phyloP scores from a whole-genome alignment of 2,329 filamentous ascomycete genomes.

The Coleophoma cylindrospora region DNA sequence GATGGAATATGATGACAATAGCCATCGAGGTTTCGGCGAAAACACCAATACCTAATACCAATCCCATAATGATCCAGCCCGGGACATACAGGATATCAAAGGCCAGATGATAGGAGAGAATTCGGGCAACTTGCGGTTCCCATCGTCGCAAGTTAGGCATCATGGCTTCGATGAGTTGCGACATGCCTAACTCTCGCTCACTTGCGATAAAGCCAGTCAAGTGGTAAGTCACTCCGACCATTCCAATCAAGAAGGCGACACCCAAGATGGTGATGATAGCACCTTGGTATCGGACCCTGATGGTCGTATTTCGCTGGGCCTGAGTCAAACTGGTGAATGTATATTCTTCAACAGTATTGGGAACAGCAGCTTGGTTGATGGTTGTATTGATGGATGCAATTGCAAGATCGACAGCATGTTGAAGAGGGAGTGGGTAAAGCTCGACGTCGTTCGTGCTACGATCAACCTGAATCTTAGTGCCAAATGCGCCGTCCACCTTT shows the following conservation, averaged over 20 bases:
- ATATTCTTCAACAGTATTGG: conserved; percentile 56
- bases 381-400: conserved; percentile 55
- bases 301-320: conserved; percentile 58
- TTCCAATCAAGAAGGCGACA: conserved; percentile 72
- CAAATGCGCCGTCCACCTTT: conserved; percentile 68
- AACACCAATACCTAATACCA: conserved; percentile 59
- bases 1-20: conserved; percentile 68
- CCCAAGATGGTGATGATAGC: conserved; percentile 71
- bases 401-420: conserved; percentile 69
- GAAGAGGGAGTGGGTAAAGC: conserved; percentile 73
- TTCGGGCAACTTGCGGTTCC: conserved; percentile 73
- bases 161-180: conserved; percentile 86
- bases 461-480: conserved; percentile 58
- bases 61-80: conserved; percentile 73
- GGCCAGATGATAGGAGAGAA: conserved; percentile 73
- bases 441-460: conserved; percentile 67
- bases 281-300: conserved; percentile 67
- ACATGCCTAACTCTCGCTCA: conserved; percentile 83
- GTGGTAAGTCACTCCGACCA: conserved; percentile 82
- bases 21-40: conserved; percentile 57
- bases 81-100: conserved; percentile 78
- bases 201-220: conserved; percentile 80
- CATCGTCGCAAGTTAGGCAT: conserved; percentile 71
- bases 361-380: conserved; percentile 32
- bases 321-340: conserved; percentile 70